Conservation (phyloP, 2,329 filamentous ascomycete species). For the Claviceps pazoutovae region DNA sequence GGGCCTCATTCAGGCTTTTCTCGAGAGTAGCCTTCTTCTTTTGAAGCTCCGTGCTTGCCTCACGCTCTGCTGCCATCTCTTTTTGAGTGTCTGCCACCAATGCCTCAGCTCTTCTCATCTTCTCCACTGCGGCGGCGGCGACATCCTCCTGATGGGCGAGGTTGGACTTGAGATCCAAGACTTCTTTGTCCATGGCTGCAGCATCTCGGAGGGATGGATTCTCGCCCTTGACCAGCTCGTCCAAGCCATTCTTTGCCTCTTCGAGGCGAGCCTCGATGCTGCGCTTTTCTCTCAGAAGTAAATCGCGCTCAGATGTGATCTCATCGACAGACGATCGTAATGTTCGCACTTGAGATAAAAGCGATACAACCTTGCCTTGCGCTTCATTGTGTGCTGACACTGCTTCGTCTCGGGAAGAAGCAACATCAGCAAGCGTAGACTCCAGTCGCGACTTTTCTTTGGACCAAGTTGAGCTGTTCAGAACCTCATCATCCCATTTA, state of each 20-base stretch:
- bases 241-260: slow-evolving; percentile 77
- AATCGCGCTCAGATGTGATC: slow-evolving; percentile 69
- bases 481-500: slow-evolving; percentile 96
- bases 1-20: slow-evolving; percentile 79
- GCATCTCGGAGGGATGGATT: slow-evolving; percentile 82
- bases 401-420: slow-evolving; percentile 85
- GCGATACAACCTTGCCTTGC: slow-evolving; percentile 79
- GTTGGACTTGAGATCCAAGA: slow-evolving; percentile 76
- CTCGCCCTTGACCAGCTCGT: slow-evolving; percentile 74
- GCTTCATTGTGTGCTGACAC: slow-evolving; percentile 88
- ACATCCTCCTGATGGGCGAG: slow-evolving; percentile 91
- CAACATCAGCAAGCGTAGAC: slow-evolving; percentile 75
- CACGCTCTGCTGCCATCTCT: slow-evolving; percentile 76
- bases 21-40: slow-evolving; percentile 83
- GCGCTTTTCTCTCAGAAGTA: slow-evolving; percentile 77
- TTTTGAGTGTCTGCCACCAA: slow-evolving; percentile 82
- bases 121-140: slow-evolving; percentile 79
- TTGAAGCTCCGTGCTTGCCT: slow-evolving; percentile 66
- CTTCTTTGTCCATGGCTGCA: slow-evolving; percentile 74
- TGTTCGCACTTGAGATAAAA: slow-evolving; percentile 77
- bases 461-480: slow-evolving; percentile 95
- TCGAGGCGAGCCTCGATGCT: slow-evolving; percentile 70
- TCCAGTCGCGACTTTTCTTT: slow-evolving; percentile 94
- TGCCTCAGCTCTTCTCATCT: slow-evolving; percentile 90
- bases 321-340: slow-evolving; percentile 79